Conservation (phyloP, 345 rosid species). For the Brassica incana region DNA sequence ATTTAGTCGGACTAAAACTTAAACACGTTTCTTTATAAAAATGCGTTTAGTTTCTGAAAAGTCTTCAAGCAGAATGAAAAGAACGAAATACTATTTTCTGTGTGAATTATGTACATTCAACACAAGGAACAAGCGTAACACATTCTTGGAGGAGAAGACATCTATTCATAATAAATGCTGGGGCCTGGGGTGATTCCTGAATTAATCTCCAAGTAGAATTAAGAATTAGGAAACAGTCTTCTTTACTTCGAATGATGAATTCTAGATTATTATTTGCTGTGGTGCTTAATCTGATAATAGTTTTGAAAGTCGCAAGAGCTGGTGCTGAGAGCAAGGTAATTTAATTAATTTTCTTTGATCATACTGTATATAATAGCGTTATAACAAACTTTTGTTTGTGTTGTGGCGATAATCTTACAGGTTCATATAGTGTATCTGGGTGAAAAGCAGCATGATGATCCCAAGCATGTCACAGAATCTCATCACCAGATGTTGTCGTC, state of each 20-base stretch:
- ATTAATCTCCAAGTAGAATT: background rate
- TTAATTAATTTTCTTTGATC: background rate
- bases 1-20: constrained; percentile 12
- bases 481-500: constrained; percentile 38
- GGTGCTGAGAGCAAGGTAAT: constrained; percentile 30
- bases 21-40: background rate
- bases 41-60: background rate
- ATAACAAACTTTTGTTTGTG: background rate
- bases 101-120: background rate
- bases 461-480: constrained; percentile 17
- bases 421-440: constrained; percentile 44
- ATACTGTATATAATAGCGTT: background rate
- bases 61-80: background rate
- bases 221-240: background rate
- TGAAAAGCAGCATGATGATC: constrained; percentile 41
- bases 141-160: constrained; percentile 2
- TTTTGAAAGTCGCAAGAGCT: background rate
- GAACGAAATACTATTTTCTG: background rate
- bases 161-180: background rate
- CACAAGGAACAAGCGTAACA: background rate
- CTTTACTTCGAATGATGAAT: background rate
- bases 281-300: constrained; percentile 12
- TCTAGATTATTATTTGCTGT: background rate
- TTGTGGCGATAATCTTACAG: constrained; percentile 11
- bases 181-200: background rate